Conservation (phyloP, 495 filamentous ascomycete genomes). For the Elasticomyces elasticus region DNA sequence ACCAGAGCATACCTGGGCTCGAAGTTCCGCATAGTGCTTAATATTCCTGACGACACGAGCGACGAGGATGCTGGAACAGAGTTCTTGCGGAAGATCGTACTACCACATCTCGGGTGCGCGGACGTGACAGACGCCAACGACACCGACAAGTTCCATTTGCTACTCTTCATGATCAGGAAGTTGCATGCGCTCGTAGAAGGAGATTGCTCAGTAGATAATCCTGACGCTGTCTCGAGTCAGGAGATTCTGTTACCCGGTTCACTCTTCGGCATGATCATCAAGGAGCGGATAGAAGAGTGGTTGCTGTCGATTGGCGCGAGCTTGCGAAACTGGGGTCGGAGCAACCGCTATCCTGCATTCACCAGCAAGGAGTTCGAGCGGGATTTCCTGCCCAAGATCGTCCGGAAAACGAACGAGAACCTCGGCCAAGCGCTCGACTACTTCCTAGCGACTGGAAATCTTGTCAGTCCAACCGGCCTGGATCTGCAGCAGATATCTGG, state of each 20-base stretch:
- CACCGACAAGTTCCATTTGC: constrained; percentile 83
- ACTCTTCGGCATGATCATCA: constrained; percentile 87
- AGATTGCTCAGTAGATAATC: constrained; percentile 87
- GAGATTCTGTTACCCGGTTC: constrained; percentile 88
- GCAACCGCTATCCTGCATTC: constrained; percentile 53
- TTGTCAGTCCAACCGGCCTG: constrained; percentile 79
- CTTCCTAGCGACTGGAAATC: constrained; percentile 91
- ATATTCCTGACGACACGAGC: constrained; percentile 65
- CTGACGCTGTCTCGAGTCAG: constrained; percentile 89
- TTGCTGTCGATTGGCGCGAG: constrained; percentile 53
- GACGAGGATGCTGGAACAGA: constrained; percentile 82
- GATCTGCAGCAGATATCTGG: constrained; percentile 91
- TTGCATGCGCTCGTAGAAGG: constrained; percentile 85
- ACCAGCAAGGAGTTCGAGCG: constrained; percentile 59
- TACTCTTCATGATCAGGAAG: constrained; percentile 93
- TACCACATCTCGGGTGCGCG: constrained; percentile 77
- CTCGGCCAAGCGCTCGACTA: constrained; percentile 80
- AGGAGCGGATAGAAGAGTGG: constrained; percentile 86
- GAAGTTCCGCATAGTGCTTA: constrained; percentile 79
- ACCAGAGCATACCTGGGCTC: constrained; percentile 76
- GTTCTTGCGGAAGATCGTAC: constrained; percentile 78
- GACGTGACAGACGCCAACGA: constrained; percentile 65
- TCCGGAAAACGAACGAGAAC: constrained; percentile 75
- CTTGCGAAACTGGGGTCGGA: constrained; percentile 61
- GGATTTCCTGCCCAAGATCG: constrained; percentile 67